phyloP scores from a whole-genome alignment of 2,329 filamentous ascomycete genomes.

The Stemphylium vesicarium region DNA sequence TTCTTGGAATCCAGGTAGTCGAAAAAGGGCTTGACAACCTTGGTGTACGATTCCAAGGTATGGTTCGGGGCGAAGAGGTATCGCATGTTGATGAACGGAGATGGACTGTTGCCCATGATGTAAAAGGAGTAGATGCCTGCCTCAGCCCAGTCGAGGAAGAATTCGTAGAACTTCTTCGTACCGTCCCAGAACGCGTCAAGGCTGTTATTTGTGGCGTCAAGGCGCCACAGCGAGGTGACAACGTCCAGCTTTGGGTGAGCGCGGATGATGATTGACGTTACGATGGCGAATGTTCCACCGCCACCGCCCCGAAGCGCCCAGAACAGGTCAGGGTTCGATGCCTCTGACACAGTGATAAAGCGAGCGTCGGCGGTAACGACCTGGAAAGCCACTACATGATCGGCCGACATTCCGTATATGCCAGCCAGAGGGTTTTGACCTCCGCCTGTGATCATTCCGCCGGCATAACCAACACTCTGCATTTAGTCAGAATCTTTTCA shows the following conservation, averaged over 20 bases:
- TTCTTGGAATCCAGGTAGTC: slow-evolving; percentile 15
- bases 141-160: slow-evolving; percentile 22
- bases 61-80: slow-evolving; percentile 27
- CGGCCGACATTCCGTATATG: slow-evolving; percentile 46
- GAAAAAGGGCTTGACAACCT: slow-evolving; percentile 21
- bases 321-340: slow-evolving; percentile 25
- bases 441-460: slow-evolving; percentile 51
- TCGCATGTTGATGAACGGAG: slow-evolving; percentile 17
- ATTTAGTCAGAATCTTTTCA: too few relatives aligned
- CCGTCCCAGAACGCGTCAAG: slow-evolving; percentile 28
- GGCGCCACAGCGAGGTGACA: slow-evolving; percentile 31
- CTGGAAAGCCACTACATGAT: slow-evolving; percentile 27
- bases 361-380: slow-evolving; percentile 28
- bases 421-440: slow-evolving; percentile 60
- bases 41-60: slow-evolving; percentile 15
- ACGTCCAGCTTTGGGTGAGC: slow-evolving; percentile 31
- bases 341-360: slow-evolving; percentile 10
- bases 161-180: slow-evolving; percentile 17
- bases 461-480: slow-evolving; percentile 56
- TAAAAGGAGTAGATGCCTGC: slow-evolving; percentile 25
- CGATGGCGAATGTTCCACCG: slow-evolving; percentile 25
- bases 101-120: slow-evolving; percentile 18
- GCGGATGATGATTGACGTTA: slow-evolving; percentile 21
- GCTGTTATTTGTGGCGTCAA: slow-evolving; percentile 23
- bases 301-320: slow-evolving; percentile 35